A percentile compares a stretch with the other conserved stretches of the same genome.
Conservation (phyloP, 345 rosid species). For the Eucalyptus brandiana region DNA sequence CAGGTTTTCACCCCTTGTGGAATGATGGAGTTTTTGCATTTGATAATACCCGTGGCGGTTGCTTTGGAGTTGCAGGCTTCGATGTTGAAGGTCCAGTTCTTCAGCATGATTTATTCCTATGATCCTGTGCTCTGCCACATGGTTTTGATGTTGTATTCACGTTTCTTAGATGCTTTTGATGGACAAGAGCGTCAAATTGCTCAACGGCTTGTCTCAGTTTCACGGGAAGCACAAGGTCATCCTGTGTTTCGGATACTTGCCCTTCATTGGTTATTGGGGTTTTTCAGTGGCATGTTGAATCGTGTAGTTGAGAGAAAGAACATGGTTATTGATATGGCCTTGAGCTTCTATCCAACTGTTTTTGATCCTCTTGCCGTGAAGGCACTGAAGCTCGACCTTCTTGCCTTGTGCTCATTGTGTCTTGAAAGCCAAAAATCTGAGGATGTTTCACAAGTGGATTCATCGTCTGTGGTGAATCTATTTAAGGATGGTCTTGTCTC, state of each 20-base stretch:
- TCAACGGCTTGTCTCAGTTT: conserved; percentile 47
- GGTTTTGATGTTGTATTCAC: conserved; percentile 52
- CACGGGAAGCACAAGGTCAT: conserved; percentile 51
- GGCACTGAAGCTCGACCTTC: conserved; percentile 76
- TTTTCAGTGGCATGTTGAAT: conserved; percentile 32
- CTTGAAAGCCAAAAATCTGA: conserved; percentile 21
- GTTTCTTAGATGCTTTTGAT: conserved; percentile 58
- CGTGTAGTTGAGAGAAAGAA: conserved; percentile 31
- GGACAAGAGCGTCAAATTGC: conserved; percentile 75
- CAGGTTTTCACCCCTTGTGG: conserved; percentile 73
- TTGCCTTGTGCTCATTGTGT: conserved; percentile 52
- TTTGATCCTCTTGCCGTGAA: conserved; percentile 92
- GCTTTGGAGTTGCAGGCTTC: conserved; percentile 84
- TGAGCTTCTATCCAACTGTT: conserved; percentile 60
- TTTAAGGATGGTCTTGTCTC: conserved; percentile 65
- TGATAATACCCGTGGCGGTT: conserved; percentile 67
- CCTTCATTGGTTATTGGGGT: conserved; percentile 77
- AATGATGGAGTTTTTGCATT: conserved; percentile 70
- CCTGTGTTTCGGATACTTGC: conserved; percentile 79
- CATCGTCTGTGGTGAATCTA: conserved; percentile 24
- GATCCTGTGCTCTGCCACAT: conserved; percentile 72
- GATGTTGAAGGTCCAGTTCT: conserved; percentile 87
- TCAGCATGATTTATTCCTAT: conserved; percentile 75
- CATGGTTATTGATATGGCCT: conserved; percentile 42
- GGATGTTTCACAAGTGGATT: conserved; percentile 3